Base-by-base conservation (phyloP, 176 grass and related monocot genomes). In the Carex myosuroides region DNA sequence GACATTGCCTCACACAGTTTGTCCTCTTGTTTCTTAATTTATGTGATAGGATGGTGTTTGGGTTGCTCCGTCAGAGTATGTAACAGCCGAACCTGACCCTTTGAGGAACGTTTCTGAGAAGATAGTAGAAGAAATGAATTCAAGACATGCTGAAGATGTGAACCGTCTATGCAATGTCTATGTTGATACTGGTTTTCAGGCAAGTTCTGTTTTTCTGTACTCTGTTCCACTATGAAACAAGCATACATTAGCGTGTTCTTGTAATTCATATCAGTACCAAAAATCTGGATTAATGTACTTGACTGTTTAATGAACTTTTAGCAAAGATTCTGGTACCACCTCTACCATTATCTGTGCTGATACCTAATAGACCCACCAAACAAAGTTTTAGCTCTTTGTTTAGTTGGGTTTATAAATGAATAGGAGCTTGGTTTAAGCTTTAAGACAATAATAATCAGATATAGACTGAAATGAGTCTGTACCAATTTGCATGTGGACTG, bases 51-150 rank as follows among this genome's bases (percentile, higher is more conserved):
- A 90, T 60, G 91, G 72, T 20, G 84, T 93, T 57, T 95, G 96
- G 96, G 93, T 98, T 79, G 82, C 89, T 78, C 80, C 92, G 22
- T 90, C 87, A 48, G 96, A 95, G 53, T 98, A 95, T 72, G 81
- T 77, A 59, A 88, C 83, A 85, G 93, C 93, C 18, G 93, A 90
- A 84, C 93, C 96, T 81, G 96, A 98, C 80, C 93, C 93, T 75
- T 87, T 95, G 52, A 90, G 93, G 46, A 95, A 92, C 56, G 90
- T 86, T 64, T 91, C 93, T 87, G 93, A 91, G 89, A 95, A 91
- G 53, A 89, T 98, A 55, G 91, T 95, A 61, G 91, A 98, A 58
- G 93, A 95, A 90, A 90, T 98, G 90, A 98, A 98, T 41, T 87
- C 75, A 20, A 83, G 79, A 85, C 85, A 90, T 86, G 83, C 85